A percentile compares a stretch with the other conserved stretches of the same genome.
phyloP scores from a whole-genome alignment of 805 yeast genomes.

The Jamesozyma hellenica region DNA sequence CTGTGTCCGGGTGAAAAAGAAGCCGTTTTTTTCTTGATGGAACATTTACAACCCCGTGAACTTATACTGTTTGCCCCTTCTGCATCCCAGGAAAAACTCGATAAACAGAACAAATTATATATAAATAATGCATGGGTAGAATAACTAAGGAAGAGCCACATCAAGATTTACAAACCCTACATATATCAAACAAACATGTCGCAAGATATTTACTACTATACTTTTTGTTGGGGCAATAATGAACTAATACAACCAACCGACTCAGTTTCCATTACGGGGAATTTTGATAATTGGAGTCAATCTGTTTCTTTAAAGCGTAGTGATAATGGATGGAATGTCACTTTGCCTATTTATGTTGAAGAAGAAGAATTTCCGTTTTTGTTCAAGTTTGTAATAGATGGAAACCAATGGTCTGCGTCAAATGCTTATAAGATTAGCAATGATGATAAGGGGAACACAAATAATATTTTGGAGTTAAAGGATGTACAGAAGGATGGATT shows the following conservation, averaged over 20 bases:
- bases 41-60: too few relatives aligned
- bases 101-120: too few relatives aligned
- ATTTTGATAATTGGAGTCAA: slow-evolving; percentile 57
- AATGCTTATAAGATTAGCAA: slow-evolving; percentile 31
- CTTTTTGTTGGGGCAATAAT: slow-evolving; percentile 38
- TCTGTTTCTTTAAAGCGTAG: slow-evolving; percentile 34
- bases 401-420: slow-evolving; percentile 42
- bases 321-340: slow-evolving; percentile 29
- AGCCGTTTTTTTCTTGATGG: too few relatives aligned
- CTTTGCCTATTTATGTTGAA: background rate
- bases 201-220: slow-evolving; percentile 7
- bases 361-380: slow-evolving; percentile 31
- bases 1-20: too few relatives aligned
- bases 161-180: too few relatives aligned
- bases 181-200: too few relatives aligned
- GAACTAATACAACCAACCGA: slow-evolving; percentile 18
- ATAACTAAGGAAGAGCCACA: too few relatives aligned
- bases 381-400: slow-evolving; percentile 59
- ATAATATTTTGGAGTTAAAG: slow-evolving; percentile 26
- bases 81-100: too few relatives aligned
- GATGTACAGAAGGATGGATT: slow-evolving; percentile 9
- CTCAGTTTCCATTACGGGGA: slow-evolving; percentile 56
- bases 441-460: slow-evolving; percentile 34
- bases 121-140: too few relatives aligned
- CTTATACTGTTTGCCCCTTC: too few relatives aligned